Conservation (phyloP, 257 asterid genomes). For the Penstemon barbatus region DNA sequence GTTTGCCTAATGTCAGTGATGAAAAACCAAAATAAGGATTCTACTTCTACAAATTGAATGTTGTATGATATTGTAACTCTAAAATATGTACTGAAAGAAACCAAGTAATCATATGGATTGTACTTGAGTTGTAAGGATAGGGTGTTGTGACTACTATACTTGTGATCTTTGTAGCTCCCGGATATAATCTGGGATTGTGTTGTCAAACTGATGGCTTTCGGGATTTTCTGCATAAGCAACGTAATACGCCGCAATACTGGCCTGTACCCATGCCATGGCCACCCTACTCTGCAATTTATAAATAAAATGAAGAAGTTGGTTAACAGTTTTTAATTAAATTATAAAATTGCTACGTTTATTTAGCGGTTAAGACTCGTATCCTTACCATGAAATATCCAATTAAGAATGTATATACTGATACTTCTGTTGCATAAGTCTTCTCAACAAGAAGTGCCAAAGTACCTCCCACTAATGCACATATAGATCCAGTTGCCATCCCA, state of each 20-base stretch:
- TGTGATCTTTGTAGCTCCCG: slow-evolving; percentile 43
- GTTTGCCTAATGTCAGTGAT: background rate
- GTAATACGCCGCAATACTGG: slow-evolving; percentile 55
- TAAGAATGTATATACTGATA: slow-evolving; percentile 50
- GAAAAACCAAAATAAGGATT: slow-evolving; percentile 19
- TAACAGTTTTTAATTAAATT: background rate
- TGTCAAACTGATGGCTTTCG: slow-evolving; percentile 46
- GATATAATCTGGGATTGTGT: slow-evolving; percentile 39
- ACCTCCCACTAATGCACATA: slow-evolving; percentile 52
- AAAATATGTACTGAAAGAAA: slow-evolving; percentile 20
- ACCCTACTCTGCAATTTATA: slow-evolving; percentile 50
- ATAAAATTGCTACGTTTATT: no score
- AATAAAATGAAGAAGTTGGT: background rate
- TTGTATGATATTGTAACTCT: slow-evolving; percentile 22
- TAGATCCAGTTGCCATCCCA: slow-evolving; percentile 53
- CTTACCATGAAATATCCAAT: slow-evolving; percentile 55
- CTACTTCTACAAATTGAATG: background rate
- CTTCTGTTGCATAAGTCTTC: slow-evolving; percentile 48
- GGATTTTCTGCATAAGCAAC: slow-evolving; percentile 69
- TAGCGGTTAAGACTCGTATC: background rate
- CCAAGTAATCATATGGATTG: background rate
- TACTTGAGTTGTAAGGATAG: slow-evolving; percentile 7
- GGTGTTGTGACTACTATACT: slow-evolving; percentile 30
- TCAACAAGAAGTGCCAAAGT: slow-evolving; percentile 47
- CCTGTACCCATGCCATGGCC: slow-evolving; percentile 64